Evolutionary conservation across 1,284 basidiomycete species (phyloP).

Genomic region (Fistulinella staudtii): DNA sequence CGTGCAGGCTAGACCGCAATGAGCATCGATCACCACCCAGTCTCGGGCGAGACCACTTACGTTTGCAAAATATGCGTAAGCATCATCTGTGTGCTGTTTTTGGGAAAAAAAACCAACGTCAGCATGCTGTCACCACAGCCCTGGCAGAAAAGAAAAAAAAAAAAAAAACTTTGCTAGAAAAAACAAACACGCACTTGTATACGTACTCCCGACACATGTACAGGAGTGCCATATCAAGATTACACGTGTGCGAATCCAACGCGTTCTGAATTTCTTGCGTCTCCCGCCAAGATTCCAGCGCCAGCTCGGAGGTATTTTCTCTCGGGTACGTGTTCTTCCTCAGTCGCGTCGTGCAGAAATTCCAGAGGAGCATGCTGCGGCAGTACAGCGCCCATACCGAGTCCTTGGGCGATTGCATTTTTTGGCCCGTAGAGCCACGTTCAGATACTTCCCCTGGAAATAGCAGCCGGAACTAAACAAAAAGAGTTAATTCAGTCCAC

Average conservation of each 20-base stretch:
- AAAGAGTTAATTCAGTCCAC: conserved; percentile 9
- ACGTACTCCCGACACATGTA: conserved; percentile 70
- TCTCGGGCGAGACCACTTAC: conserved; percentile 37
- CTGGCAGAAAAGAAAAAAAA: too few relatives aligned
- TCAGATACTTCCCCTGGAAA: conserved; percentile 62
- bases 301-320: conserved; percentile 54
- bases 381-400: conserved; percentile 76
- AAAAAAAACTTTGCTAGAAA: conserved; percentile 6
- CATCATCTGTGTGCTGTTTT: conserved; percentile 58
- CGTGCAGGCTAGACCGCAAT: conserved; percentile 40
- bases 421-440: conserved; percentile 40
- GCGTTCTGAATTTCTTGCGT: conserved; percentile 60
- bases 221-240: conserved; percentile 58
- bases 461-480: conserved; percentile 46
- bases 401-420: conserved; percentile 55
- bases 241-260: conserved; percentile 63
- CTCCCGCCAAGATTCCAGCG: conserved; percentile 59
- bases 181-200: conserved; percentile 57
- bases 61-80: conserved; percentile 63
- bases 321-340: conserved; percentile 39
- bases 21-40: neutral
- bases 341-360: conserved; percentile 54
- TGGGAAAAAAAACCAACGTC: conserved; percentile 12
- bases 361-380: conserved; percentile 75
- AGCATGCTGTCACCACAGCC: conserved; percentile 14